Conservation (phyloP, 129 eudicot species). For the Saposhnikovia divaricata region DNA sequence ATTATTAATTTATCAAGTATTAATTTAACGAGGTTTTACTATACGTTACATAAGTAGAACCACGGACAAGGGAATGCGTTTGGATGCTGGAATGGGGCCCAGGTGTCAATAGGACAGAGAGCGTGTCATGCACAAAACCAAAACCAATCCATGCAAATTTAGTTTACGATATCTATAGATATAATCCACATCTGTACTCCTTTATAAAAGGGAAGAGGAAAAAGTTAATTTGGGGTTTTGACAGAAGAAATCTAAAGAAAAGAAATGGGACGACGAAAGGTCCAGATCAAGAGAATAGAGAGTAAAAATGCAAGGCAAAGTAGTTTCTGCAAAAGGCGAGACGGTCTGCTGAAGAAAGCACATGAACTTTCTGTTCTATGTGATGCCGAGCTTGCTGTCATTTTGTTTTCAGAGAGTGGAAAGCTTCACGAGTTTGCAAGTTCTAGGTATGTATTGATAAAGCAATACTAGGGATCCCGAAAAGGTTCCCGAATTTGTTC, state of each 20-base stretch:
- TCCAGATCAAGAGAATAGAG: conserved; percentile 85
- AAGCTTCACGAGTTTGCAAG: conserved; percentile 62
- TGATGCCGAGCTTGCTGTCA: conserved; percentile 75
- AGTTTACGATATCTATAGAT: too few species aligned
- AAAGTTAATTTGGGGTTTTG: neutral
- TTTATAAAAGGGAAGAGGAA: neutral
- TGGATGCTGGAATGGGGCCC: too few species aligned
- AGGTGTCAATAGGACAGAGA: too few species aligned
- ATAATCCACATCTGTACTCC: too few species aligned
- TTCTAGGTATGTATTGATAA: conserved; percentile 18
- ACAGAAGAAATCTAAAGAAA: neutral
- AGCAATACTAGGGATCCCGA: too few species aligned
- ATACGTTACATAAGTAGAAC: too few species aligned
- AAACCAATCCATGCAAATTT: too few species aligned
- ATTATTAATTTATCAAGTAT: too few species aligned
- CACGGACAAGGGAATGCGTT: too few species aligned
- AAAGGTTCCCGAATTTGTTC: too few species aligned
- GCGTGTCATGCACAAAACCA: too few species aligned
- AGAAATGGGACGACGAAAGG: conserved; percentile 76
- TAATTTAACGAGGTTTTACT: too few species aligned
- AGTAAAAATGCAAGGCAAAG: conserved; percentile 73
- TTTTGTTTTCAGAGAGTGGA: conserved; percentile 69
- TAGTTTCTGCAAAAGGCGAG: conserved; percentile 71
- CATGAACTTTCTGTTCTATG: conserved; percentile 69
- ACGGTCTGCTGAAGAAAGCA: conserved; percentile 78